Evolutionary conservation across 495 filamentous ascomycete species (phyloP), one percentile per base, ranked within the genome.

Genomic region (Penicillium antarcticum): DNA sequence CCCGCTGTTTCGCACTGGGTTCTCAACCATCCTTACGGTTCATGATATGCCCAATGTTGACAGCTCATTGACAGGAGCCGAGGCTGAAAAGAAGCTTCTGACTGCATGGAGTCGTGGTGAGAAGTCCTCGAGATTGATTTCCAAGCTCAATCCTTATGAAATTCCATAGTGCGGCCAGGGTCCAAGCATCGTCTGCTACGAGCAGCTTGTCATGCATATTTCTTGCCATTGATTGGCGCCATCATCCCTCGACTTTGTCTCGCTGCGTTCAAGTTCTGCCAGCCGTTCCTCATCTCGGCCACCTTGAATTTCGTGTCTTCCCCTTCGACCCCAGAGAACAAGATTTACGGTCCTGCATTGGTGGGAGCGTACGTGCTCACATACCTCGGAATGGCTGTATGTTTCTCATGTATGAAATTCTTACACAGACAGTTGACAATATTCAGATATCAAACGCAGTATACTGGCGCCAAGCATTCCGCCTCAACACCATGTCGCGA

Each of bases 241-340:
- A 69, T 80, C 19, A 58, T 71, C 4, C 80, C 82, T 2, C 71
- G 79, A 5, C 48, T 80, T 5, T 72, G 61, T 36, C 64, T 79
- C 12, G 77, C 74, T 32, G 80, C 60, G 1, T 82, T 86, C 64
- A 75, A 58, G 31, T 81, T 81, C 54, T 77, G 73, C 31, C 82
- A 85, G 45, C 81, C 83, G 2, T 80, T 87, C 38, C 66, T 87
- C 34, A 75, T 87, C 18, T 65, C 76, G 33, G 63, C 68, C 4
- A 67, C 77, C 0, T 55, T 81, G 45, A 48, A 32, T 66, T 74
- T 42, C 61, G 71, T 31, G 19, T 67, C 13, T 23, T 63, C 42
- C 59, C 69, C 8, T 45, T 39, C 5, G 54, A 61, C 18, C 9
- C 45, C 19, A 44, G 45, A 61, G 40, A 61, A 14, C 58, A 43